Conservation (phyloP, 2,329 filamentous ascomycete species). For the Cucurbitaria berberidis region DNA sequence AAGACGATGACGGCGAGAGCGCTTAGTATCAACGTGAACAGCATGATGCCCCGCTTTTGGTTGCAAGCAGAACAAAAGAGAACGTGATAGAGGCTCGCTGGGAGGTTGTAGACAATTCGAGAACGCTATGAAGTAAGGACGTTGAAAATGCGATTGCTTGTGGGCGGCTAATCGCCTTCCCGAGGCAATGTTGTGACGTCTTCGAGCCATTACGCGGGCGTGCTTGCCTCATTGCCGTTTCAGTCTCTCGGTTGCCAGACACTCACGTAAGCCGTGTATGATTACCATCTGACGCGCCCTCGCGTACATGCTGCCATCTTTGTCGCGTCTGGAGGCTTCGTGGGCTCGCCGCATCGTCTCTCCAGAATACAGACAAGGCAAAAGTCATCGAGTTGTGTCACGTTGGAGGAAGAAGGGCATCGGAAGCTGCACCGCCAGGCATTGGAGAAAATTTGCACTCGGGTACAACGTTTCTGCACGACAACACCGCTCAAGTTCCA, state of each 20-base stretch:
- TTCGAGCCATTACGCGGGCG: constrained; percentile 15
- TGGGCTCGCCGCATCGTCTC: neutral
- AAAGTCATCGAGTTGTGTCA: constrained; percentile 8
- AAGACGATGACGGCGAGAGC: constrained; percentile 37
- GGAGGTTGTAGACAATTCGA: neutral
- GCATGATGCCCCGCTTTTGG: constrained; percentile 24
- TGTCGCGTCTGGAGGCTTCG: no score
- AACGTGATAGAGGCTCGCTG: neutral
- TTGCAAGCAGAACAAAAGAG: neutral
- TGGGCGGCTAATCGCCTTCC: constrained; percentile 12
- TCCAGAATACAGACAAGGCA: neutral
- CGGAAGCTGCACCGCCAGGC: constrained; percentile 4
- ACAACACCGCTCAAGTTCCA: neutral
- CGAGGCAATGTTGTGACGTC: constrained; percentile 29
- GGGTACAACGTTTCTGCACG: neutral
- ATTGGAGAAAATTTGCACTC: neutral
- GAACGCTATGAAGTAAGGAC: neutral
- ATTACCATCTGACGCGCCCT: neutral
- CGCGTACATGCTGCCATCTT: no score
- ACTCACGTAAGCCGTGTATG: neutral
- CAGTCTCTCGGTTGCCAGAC: constrained; percentile 19
- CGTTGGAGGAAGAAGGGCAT: constrained; percentile 1
- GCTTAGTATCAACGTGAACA: constrained; percentile 32
- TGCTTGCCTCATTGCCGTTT: constrained; percentile 39
- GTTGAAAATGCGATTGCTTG: constrained; percentile 7